A percentile compares a stretch with the other conserved stretches of the same genome.
Conservation (phyloP, 2,329 filamentous ascomycete genomes). For the Zasmidium citrigriseum region DNA sequence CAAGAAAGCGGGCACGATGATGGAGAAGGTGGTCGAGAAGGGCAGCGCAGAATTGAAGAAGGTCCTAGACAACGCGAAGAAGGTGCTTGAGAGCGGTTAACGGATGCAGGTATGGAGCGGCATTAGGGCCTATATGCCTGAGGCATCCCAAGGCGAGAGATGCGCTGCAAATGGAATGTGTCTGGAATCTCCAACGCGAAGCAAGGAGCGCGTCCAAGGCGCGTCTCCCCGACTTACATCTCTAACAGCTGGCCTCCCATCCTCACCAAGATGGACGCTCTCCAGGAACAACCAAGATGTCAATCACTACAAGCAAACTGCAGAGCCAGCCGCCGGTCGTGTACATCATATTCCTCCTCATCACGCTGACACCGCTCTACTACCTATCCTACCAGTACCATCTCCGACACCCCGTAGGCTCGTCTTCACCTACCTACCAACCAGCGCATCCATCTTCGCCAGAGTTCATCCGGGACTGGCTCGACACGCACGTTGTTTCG, state of each 20-base stretch:
- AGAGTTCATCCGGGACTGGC: constrained; percentile 29
- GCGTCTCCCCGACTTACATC: not conserved
- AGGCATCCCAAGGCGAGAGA: too few relatives aligned
- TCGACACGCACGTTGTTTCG: constrained; percentile 21
- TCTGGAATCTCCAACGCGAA: not conserved
- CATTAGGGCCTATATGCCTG: too few relatives aligned
- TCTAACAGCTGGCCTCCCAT: not conserved
- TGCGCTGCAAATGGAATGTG: not conserved
- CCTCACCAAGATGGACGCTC: not conserved
- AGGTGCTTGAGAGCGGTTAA: constrained; percentile 42
- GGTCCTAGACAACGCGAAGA: constrained; percentile 50
- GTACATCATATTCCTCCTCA: constrained; percentile 5
- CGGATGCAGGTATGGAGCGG: too few relatives aligned
- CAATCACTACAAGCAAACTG: constrained; percentile 4
- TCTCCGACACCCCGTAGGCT: constrained; percentile 13
- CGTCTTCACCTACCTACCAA: not conserved
- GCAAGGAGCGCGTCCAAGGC: not conserved
- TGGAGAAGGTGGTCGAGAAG: constrained; percentile 55
- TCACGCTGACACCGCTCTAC: constrained; percentile 24
- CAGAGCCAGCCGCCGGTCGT: constrained; percentile 12
- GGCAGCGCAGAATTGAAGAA: constrained; percentile 50
- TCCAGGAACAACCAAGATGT: not conserved
- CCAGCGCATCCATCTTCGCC: constrained; percentile 3
- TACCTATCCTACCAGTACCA: constrained; percentile 24
- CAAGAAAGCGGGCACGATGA: constrained; percentile 49